Evolutionary conservation across 805 yeast genomes (phyloP), one percentile per base, ranked within the genome.

Genomic region (Kuraishia piskuri): DNA sequence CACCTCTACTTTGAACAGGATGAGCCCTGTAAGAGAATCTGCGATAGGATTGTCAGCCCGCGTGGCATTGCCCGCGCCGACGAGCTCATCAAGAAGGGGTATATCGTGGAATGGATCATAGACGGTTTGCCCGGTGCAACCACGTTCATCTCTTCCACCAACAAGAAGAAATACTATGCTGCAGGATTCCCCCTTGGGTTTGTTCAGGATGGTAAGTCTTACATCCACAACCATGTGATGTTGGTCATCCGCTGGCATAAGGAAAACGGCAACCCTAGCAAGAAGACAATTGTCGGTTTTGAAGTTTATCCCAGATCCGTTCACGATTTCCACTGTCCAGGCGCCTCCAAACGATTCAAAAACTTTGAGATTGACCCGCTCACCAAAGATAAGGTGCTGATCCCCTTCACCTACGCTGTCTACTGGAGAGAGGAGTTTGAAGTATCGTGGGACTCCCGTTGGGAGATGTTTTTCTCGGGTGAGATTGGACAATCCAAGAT

Each of bases 121-220:
- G 96, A 90, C 68, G 88, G 84, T 22, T 70, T 90, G 36, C 96
- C 96, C 0, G 95, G 94, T 7, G 92, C 96, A 1, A 89, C 96
- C 0, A 86, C 96, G 0, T 86, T 84, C 58, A 79, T 84, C 36
- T 76, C 80, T 24, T 73, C 78, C 6, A 77, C 79, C 7, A 79
- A 76, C 12, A 77, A 77, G 50, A 73, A 78, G 20, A 83, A 86
- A 60, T 65, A 67, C 49, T 87, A 85, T 67, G 86, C 90, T 4
- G 82, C 94, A 2, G 97, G 96, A 2, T 90, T 90, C 69, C 91
- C 95, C 2, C 66, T 90, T 36, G 97, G 97, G 0, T 84, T 79
- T 59, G 80, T 79, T 21, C 78, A 77, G 58, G 71, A 80, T 55
- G 84, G 75, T n/a, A 77, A 77, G 50, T 72, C 83, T 3, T 86